Conservation (phyloP, 345 rosid genomes). For the Gossypium bickii region DNA sequence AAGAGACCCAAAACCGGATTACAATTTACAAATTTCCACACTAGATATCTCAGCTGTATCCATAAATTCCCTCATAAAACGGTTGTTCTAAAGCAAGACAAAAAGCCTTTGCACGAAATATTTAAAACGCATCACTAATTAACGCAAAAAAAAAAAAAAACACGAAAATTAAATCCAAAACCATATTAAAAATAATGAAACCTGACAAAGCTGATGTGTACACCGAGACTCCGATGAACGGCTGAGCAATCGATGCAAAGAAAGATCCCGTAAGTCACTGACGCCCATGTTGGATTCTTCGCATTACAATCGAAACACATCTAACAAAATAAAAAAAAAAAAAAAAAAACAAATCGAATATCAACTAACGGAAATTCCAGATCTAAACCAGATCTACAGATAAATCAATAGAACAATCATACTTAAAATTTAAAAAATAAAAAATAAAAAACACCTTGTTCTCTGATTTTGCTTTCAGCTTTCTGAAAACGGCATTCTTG, state of each 20-base stretch:
- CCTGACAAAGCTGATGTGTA: conserved; percentile 98
- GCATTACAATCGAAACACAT: conserved; percentile 98
- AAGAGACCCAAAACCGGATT: not conserved
- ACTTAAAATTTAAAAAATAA: not conserved
- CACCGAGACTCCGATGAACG: conserved; percentile 93
- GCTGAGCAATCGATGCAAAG: conserved; percentile 99
- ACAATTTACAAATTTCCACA: not conserved
- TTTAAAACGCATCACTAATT: not conserved
- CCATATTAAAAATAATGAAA: conserved; percentile 12
- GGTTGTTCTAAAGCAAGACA: not conserved
- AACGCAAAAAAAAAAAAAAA: not conserved
- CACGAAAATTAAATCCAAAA: not conserved
- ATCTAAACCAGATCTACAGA: conserved; percentile 41
- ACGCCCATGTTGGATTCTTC: conserved; percentile 97
- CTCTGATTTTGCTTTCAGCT: conserved; percentile 83
- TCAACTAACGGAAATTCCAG: conserved; percentile 24
- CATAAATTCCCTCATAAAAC: not conserved
- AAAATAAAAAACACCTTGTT: conserved; percentile 56
- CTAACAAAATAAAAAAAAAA: conserved; percentile 29
- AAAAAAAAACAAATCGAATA: conserved; percentile 14
- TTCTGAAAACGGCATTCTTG: conserved; percentile 71
- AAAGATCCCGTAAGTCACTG: conserved; percentile 96
- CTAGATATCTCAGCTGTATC: not conserved
- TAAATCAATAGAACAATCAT: not conserved
- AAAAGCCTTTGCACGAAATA: not conserved